These are phyloP conservation scores for Cercospora berteroae DNA, from an alignment of 2,329 filamentous ascomycete genomes.

Conservation along the genomic window DNA sequence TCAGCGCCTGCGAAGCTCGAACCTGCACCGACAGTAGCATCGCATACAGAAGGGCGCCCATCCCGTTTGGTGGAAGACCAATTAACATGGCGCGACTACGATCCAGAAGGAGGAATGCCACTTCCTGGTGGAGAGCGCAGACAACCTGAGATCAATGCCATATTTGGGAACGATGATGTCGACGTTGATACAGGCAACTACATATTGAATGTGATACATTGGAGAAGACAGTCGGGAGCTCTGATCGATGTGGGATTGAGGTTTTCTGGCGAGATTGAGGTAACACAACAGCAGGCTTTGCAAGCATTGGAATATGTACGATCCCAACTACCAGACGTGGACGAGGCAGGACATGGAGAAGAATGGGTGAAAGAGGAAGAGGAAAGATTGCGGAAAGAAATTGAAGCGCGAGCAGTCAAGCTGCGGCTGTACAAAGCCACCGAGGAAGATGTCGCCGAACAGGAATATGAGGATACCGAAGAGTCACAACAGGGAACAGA, in stretches of 20 bases:
- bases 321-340: conserved; percentile 33
- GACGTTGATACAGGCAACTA: conserved; percentile 38
- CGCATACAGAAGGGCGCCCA: conserved; percentile 32
- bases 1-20: conserved; percentile 23
- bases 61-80: conserved; percentile 13
- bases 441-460: conserved; percentile 21
- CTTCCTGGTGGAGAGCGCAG: conserved; percentile 34
- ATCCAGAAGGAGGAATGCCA: conserved; percentile 39
- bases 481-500: conserved; percentile 30
- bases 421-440: conserved; percentile 38
- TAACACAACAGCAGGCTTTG: conserved; percentile 32
- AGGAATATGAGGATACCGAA: conserved; percentile 14
- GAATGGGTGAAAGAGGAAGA: conserved; percentile 39
- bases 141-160: conserved; percentile 31
- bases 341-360: conserved; percentile 37
- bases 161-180: conserved; percentile 35
- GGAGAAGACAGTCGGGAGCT: conserved; percentile 39
- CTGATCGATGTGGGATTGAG: conserved; percentile 38
- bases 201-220: conserved; percentile 40
- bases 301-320: conserved; percentile 38
- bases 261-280: conserved; percentile 31
- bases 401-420: conserved; percentile 35
- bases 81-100: conserved; percentile 41
- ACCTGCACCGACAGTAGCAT: conserved; percentile 29
- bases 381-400: conserved; percentile 31